Evolutionary conservation across 2,329 filamentous ascomycete species (phyloP).

Genomic region (Beauveria caledonica): DNA sequence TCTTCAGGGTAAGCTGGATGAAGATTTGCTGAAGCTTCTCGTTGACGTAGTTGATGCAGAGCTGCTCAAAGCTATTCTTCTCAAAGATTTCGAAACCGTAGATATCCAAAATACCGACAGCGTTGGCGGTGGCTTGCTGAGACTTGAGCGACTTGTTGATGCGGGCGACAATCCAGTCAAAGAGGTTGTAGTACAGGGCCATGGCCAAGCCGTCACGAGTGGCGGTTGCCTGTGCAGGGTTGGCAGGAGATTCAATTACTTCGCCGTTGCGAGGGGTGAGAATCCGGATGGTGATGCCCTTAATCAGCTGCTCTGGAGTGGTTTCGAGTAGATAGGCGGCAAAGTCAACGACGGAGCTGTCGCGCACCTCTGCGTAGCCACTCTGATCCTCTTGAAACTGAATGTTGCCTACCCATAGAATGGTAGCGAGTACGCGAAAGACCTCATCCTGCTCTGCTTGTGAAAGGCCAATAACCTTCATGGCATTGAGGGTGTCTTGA

Average conservation of each 20-base stretch:
- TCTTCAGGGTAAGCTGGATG: conserved; percentile 91
- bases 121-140: conserved; percentile 65
- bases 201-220: conserved; percentile 89
- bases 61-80: conserved; percentile 96
- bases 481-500: conserved; percentile 82
- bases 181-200: conserved; percentile 95
- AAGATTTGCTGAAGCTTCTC: conserved; percentile 99
- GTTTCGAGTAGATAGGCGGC: conserved; percentile 90
- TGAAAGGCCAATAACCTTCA: conserved; percentile 84
- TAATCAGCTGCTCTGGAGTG: conserved; percentile 68
- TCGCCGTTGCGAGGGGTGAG: conserved; percentile 61
- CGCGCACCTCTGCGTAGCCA: conserved; percentile 77
- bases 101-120: conserved; percentile 95
- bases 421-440: conserved; percentile 85
- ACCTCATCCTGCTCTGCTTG: conserved; percentile 91
- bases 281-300: conserved; percentile 82
- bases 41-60: conserved; percentile 99
- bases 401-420: conserved; percentile 93
- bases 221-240: conserved; percentile 74
- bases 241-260: conserved; percentile 68
- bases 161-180: conserved; percentile 95
- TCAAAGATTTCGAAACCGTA: conserved; percentile 99
- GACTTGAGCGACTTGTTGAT: conserved; percentile 84
- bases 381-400: conserved; percentile 83
- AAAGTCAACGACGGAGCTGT: conserved; percentile 90